Conservation (phyloP, 1,139 yeast genomes). For the Geotrichum siamense region DNA sequence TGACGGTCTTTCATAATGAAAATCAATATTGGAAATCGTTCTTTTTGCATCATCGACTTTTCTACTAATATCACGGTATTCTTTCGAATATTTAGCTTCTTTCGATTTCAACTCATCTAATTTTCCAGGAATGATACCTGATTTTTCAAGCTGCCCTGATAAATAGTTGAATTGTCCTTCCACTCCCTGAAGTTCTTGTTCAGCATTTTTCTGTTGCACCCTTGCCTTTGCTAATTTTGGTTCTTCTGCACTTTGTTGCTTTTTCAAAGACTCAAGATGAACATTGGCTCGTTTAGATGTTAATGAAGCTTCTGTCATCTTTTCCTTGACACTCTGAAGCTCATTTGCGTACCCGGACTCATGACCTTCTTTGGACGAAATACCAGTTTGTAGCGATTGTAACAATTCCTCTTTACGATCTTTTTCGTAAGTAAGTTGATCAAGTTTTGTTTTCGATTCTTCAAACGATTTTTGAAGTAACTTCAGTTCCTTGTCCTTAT, state of each 20-base stretch:
- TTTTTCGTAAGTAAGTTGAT: conserved; percentile 43
- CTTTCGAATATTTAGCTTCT: conserved; percentile 29
- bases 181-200: conserved; percentile 39
- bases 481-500: conserved; percentile 27
- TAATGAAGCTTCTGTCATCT: conserved; percentile 49
- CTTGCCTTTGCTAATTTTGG: conserved; percentile 51
- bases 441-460: conserved; percentile 40
- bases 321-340: conserved; percentile 56
- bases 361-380: conserved; percentile 72
- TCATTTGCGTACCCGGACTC: conserved; percentile 80
- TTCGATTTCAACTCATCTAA: conserved; percentile 43
- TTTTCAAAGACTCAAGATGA: conserved; percentile 50
- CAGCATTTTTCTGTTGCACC: conserved; percentile 43
- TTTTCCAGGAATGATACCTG: conserved; percentile 55
- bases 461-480: conserved; percentile 40
- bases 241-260: conserved; percentile 47
- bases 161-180: conserved; percentile 39
- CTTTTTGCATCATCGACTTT: conserved; percentile 55
- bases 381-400: conserved; percentile 82
- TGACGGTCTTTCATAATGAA: conserved; percentile 60
- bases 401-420: conserved; percentile 68
- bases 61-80: conserved; percentile 40
- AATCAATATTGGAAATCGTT: conserved; percentile 67
- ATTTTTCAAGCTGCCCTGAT: conserved; percentile 42
- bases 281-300: conserved; percentile 54